These are phyloP conservation scores for Hypoxylon trugodes DNA, from an alignment of 495 filamentous ascomycete species.

Conservation along the genomic window DNA sequence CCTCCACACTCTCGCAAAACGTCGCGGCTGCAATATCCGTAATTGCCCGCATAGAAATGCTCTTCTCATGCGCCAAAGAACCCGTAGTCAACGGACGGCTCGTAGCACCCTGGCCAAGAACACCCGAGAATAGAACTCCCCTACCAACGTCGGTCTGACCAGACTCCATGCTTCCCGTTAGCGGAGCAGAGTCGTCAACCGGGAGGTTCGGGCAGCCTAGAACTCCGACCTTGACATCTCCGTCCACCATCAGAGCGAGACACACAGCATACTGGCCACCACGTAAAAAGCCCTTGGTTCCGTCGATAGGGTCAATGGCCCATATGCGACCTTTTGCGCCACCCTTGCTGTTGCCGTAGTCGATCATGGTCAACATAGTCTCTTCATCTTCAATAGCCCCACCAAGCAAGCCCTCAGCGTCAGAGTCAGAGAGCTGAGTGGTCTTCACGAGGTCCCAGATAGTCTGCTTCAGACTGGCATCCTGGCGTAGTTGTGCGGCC, in stretches of 20 bases:
- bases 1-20: constrained; percentile 96
- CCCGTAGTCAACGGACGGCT: constrained; percentile 73
- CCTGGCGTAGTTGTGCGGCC: constrained; percentile 74
- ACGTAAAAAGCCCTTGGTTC: constrained; percentile 94
- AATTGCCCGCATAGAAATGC: constrained; percentile 80
- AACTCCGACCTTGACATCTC: constrained; percentile 93
- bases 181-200: constrained; percentile 73
- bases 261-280: constrained; percentile 99
- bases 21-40: constrained; percentile 78
- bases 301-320: constrained; percentile 97
- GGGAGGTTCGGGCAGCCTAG: constrained; percentile 95
- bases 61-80: constrained; percentile 63
- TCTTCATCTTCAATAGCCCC: constrained; percentile 74
- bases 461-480: constrained; percentile 69
- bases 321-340: constrained; percentile 86
- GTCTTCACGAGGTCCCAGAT: constrained; percentile 84
- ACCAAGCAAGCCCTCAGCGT: constrained; percentile 69
- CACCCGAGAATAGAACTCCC: constrained; percentile 86
- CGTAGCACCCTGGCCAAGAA: constrained; percentile 76
- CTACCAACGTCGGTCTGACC: constrained; percentile 73
- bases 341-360: constrained; percentile 80
- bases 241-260: constrained; percentile 88
- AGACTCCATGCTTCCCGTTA: constrained; percentile 71
- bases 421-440: constrained; percentile 73
- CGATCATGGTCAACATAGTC: constrained; percentile 86